These are phyloP conservation scores for maize (Zea mays) DNA, from an alignment of 176 grass and related monocot species.

Conservation along the genomic window DNA sequence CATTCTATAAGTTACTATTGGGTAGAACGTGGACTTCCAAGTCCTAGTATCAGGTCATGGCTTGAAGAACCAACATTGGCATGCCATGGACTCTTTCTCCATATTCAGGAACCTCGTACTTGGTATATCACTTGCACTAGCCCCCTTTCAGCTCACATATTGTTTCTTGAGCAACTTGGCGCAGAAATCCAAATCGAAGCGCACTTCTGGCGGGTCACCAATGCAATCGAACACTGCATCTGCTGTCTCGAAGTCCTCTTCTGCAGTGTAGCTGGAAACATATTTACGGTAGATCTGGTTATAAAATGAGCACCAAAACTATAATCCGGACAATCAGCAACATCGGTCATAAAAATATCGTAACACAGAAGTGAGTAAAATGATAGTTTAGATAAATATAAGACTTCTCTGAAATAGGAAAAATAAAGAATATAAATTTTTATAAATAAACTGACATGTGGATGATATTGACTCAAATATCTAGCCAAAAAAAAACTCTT, in stretches of 20 bases:
- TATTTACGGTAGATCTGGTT: not conserved
- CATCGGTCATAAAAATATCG: not conserved
- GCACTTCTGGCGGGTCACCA: slow-evolving; percentile 82
- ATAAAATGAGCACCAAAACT: not conserved
- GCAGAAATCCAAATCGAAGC: slow-evolving; percentile 76
- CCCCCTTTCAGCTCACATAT: slow-evolving; percentile 61
- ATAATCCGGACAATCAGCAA: not conserved
- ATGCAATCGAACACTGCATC: slow-evolving; percentile 91
- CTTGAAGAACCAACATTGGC: no score
- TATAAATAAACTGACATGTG: not conserved
- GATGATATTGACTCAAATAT: not conserved
- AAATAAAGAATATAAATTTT: not conserved
- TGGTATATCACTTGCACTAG: not conserved
- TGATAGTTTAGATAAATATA: not conserved
- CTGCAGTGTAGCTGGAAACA: slow-evolving; percentile 68
- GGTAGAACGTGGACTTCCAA: no score
- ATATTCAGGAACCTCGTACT: no score
- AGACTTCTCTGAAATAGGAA: not conserved
- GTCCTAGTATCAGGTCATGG: no score
- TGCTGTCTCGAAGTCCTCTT: slow-evolving; percentile 72
- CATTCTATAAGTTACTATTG: no score
- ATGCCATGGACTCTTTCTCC: no score
- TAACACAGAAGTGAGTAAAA: not conserved
- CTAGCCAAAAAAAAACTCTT: not conserved
- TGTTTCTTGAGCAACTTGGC: slow-evolving; percentile 70